Percentiles rank a stretch among this genome's conserved stretches.
phyloP scores from a whole-genome alignment of 345 rosid species.

The Cochlearia excelsa region DNA sequence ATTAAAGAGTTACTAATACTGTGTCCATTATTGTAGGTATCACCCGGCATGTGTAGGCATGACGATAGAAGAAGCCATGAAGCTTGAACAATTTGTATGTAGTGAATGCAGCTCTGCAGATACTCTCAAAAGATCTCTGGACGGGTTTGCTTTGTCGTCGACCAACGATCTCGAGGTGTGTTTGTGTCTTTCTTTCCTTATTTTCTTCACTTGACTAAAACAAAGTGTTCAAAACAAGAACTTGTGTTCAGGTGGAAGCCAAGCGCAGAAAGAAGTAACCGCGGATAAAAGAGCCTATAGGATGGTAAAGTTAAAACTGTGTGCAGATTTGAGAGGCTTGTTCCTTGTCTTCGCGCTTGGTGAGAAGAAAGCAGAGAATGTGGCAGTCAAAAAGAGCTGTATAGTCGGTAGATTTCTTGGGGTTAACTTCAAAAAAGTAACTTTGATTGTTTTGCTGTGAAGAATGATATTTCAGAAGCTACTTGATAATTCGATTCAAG shows the following conservation, averaged over 20 bases:
- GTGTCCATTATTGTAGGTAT: slow-evolving; percentile 46
- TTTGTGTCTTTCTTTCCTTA: background rate
- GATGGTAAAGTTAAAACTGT: no score
- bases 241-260: slow-evolving; percentile 29
- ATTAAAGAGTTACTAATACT: slow-evolving; percentile 4
- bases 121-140: slow-evolving; percentile 56
- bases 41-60: slow-evolving; percentile 87
- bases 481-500: no score
- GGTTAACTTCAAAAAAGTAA: no score
- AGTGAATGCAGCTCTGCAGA: slow-evolving; percentile 64
- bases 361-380: no score
- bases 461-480: no score
- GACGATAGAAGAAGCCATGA: slow-evolving; percentile 79
- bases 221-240: background rate
- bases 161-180: slow-evolving; percentile 51
- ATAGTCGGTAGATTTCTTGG: no score
- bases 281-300: no score
- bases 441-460: no score
- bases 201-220: background rate
- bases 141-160: slow-evolving; percentile 58
- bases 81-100: slow-evolving; percentile 70
- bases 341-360: no score
- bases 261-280: slow-evolving; percentile 27
- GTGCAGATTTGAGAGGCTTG: no score
- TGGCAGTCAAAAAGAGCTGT: no score